A percentile compares a stretch with the other conserved stretches of the same genome.
Evolutionary conservation across 306 rosid genomes (phyloP).

Genomic region (Quillaja saponaria): DNA sequence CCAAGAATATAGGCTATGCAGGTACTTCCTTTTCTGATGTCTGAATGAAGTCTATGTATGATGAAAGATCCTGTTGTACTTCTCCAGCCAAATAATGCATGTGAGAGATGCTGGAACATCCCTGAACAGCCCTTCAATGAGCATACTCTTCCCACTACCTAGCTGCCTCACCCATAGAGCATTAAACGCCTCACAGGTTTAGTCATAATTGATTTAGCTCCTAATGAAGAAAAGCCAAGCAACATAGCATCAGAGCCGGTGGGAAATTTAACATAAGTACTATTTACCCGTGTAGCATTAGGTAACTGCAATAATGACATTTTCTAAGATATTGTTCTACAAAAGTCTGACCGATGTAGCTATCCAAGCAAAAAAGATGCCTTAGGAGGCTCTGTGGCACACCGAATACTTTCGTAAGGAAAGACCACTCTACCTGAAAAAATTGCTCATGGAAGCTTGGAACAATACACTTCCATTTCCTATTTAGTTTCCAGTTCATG

Average conservation of each 20-base stretch:
- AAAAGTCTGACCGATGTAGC: neutral
- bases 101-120: no score
- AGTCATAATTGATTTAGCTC: neutral
- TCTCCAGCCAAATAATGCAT: neutral
- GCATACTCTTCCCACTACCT: neutral
- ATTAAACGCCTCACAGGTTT: no score
- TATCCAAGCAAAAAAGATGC: constrained; percentile 10
- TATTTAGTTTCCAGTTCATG: neutral
- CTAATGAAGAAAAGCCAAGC: neutral
- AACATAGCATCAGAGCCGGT: neutral
- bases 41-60: no score
- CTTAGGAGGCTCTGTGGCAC: neutral
- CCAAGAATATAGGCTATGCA: neutral
- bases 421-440: neutral
- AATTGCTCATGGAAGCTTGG: no score
- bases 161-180: no score
- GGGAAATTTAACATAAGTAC: neutral
- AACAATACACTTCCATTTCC: neutral
- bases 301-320: neutral
- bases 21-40: neutral
- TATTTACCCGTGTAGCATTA: neutral
- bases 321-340: constrained; percentile 1
- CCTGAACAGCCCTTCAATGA: neutral
- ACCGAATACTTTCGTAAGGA: neutral
- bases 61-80: neutral